Conservation (phyloP, 2,329 filamentous ascomycete species). For the Pestalotiopsis sp. region DNA sequence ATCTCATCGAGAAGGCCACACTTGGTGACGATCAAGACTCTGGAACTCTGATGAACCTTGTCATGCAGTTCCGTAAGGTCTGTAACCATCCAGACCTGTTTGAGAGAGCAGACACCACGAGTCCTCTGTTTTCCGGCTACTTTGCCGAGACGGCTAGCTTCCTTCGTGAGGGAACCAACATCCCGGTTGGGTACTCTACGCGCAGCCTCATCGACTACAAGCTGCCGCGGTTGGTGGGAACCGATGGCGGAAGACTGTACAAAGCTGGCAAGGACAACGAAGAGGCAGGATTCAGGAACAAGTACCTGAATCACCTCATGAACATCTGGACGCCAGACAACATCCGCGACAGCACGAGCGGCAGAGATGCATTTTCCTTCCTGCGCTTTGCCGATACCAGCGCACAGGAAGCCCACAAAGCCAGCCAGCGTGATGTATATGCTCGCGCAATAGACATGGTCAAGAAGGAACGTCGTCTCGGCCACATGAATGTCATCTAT, state of each 20-base stretch:
- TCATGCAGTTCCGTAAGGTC: conserved; percentile 99
- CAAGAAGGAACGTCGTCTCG: conserved; percentile 58
- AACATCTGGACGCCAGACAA: conserved; percentile 88
- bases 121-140: conserved; percentile 78
- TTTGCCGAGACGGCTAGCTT: conserved; percentile 97
- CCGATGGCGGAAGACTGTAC: conserved; percentile 74
- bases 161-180: conserved; percentile 78
- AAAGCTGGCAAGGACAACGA: conserved; percentile 72
- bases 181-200: conserved; percentile 84
- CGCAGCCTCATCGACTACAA: conserved; percentile 83
- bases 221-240: conserved; percentile 79
- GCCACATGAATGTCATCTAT: conserved; percentile 68
- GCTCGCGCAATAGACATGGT: conserved; percentile 67
- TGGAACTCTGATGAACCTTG: conserved; percentile 95
- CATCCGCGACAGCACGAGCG: conserved; percentile 62
- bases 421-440: conserved; percentile 71
- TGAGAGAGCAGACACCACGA: conserved; percentile 87
- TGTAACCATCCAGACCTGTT: conserved; percentile 98
- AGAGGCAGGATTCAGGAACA: conserved; percentile 76
- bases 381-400: conserved; percentile 83
- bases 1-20: conserved; percentile 95
- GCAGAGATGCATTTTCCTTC: conserved; percentile 78
- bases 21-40: conserved; percentile 93
- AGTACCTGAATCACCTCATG: conserved; percentile 78
- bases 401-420: conserved; percentile 67